A percentile compares a stretch with the other conserved stretches of the same genome.
Conservation (phyloP, 768 basidiomycete species). For the Hysterangium stoloniferum region DNA sequence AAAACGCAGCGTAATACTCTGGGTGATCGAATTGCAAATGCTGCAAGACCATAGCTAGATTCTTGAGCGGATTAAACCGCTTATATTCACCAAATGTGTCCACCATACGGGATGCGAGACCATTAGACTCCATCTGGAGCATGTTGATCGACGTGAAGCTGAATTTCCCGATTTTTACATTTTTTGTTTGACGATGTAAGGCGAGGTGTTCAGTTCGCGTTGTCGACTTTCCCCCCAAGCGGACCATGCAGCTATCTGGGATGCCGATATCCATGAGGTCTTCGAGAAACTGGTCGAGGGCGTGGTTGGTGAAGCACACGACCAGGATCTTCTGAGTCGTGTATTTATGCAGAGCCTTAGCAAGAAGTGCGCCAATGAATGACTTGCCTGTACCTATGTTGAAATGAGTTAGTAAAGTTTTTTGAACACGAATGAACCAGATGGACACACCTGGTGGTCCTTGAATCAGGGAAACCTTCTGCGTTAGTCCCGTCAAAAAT, state of each 20-base stretch:
- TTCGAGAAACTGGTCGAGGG: constrained; percentile 61
- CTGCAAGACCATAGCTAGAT: constrained; percentile 29
- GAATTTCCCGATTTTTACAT: constrained; percentile 19
- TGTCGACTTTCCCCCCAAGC: constrained; percentile 51
- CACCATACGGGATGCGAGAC: constrained; percentile 19
- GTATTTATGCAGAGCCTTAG: constrained; percentile 47
- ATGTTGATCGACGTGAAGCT: constrained; percentile 38
- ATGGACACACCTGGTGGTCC: constrained; percentile 54
- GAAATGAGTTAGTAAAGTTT: not conserved
- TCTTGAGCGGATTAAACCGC: constrained; percentile 14
- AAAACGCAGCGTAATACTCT: constrained; percentile 27
- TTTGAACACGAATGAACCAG: not conserved
- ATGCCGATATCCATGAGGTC: constrained; percentile 57
- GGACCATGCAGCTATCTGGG: constrained; percentile 38
- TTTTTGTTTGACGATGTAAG: constrained; percentile 32
- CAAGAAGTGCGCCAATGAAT: constrained; percentile 61
- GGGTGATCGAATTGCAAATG: constrained; percentile 46
- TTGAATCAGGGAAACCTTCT: constrained; percentile 55
- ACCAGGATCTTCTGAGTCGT: constrained; percentile 49
- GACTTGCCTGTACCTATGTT: constrained; percentile 63
- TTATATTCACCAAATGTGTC: constrained; percentile 24
- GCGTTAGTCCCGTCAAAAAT: constrained; percentile 46
- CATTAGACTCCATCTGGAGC: constrained; percentile 21
- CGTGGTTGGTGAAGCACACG: constrained; percentile 70
- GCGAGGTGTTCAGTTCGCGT: constrained; percentile 36